Percentiles rank a stretch among this genome's conserved stretches.
Evolutionary conservation across 192 early-diverging fungal genomes (phyloP).

Genomic region (Gryganskiella cystojenkinii): DNA sequence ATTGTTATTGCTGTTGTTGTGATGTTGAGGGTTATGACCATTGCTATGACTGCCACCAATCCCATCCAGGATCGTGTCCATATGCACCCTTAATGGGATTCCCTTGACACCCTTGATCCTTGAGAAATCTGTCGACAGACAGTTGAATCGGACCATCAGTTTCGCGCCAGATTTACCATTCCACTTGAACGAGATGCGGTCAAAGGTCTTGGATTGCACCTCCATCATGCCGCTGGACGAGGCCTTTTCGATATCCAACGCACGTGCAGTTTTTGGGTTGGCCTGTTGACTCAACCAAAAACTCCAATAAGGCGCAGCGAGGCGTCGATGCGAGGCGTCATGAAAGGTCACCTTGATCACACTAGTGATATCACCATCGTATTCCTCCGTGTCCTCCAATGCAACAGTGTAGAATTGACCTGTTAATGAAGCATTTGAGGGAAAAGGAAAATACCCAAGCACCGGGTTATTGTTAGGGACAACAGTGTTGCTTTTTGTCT

Average conservation of each 20-base stretch:
- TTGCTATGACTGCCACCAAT: not conserved
- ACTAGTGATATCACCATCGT: slow-evolving; percentile 64
- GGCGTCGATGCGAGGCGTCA: slow-evolving; percentile 75
- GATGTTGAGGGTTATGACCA: too few relatives aligned
- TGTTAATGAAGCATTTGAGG: slow-evolving; percentile 1
- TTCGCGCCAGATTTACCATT: slow-evolving; percentile 72
- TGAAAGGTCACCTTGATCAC: slow-evolving; percentile 77
- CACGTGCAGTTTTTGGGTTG: slow-evolving; percentile 64
- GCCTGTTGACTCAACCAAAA: slow-evolving; percentile 81
- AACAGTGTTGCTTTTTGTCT: too few relatives aligned
- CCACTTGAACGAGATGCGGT: slow-evolving; percentile 79
- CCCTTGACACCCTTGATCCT: slow-evolving; percentile 86
- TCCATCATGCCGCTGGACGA: slow-evolving; percentile 65
- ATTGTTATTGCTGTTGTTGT: not conserved
- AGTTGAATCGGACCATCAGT: slow-evolving; percentile 77
- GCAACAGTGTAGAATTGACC: slow-evolving; percentile 71
- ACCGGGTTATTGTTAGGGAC: not conserved
- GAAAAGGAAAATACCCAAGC: not conserved
- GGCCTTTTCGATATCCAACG: slow-evolving; percentile 76
- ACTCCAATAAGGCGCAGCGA: slow-evolving; percentile 75
- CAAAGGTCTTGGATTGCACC: slow-evolving; percentile 70
- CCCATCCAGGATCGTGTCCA: slow-evolving; percentile 48
- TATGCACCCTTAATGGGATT: slow-evolving; percentile 71
- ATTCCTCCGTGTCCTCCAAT: slow-evolving; percentile 61
- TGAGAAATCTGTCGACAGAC: slow-evolving; percentile 84